Evolutionary conservation across 495 filamentous ascomycete genomes (phyloP).

Genomic region (Podospora pseudoanserina): DNA sequence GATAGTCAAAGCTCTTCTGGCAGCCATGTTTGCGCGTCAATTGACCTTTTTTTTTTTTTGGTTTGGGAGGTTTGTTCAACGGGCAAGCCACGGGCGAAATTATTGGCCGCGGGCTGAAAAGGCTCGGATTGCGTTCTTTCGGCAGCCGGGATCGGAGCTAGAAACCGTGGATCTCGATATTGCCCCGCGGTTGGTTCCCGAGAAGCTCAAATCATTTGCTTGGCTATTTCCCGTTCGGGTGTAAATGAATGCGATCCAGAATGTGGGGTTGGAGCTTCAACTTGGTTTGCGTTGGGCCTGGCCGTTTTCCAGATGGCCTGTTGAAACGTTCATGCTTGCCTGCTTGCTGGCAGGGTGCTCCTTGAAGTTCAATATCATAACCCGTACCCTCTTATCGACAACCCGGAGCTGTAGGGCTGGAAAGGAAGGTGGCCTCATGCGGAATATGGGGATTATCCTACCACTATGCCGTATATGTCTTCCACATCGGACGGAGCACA

Average conservation of each 20-base stretch:
- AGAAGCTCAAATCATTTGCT: neutral
- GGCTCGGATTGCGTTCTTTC: conserved; percentile 7
- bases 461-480: neutral
- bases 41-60: conserved; percentile 18
- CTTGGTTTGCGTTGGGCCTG: neutral
- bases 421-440: neutral
- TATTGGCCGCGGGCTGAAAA: neutral
- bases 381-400: neutral
- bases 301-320: neutral
- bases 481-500: neutral
- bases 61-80: neutral
- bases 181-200: neutral
- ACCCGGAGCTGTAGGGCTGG: neutral
- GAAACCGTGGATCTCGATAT: neutral
- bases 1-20: conserved; percentile 55
- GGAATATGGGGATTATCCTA: neutral
- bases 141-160: conserved; percentile 11
- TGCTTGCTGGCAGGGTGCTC: neutral
- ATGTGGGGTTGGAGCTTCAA: neutral
- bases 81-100: conserved; percentile 2
- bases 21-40: conserved; percentile 44
- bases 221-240: neutral
- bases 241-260: conserved; percentile 3
- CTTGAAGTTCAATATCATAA: neutral
- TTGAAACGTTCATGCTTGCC: neutral